These are phyloP conservation scores for Scheffersomyces quercinus DNA, from an alignment of 1,139 yeast genomes.

Conservation along the genomic window DNA sequence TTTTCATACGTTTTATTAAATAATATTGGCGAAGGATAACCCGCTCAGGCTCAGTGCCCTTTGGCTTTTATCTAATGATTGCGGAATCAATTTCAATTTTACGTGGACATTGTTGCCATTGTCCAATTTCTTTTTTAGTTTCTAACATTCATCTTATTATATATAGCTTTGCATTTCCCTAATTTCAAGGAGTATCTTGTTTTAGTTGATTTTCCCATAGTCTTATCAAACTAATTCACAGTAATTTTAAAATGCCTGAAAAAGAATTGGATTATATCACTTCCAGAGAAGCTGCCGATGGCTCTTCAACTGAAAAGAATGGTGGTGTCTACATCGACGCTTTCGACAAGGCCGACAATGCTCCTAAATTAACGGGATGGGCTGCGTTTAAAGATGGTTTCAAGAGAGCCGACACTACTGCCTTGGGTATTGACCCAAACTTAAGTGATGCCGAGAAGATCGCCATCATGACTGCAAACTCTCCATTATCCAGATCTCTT, in stretches of 20 bases:
- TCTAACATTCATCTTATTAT: too few relatives aligned
- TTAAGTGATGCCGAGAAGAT: constrained; percentile 68
- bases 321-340: constrained; percentile 48
- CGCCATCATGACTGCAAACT: constrained; percentile 63
- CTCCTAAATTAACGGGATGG: constrained; percentile 36
- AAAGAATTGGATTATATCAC: constrained; percentile 46
- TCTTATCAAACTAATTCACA: too few relatives aligned
- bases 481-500: constrained; percentile 67
- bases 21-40: too few relatives aligned
- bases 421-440: constrained; percentile 64
- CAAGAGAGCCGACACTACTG: constrained; percentile 50
- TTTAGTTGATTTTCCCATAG: neutral
- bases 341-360: constrained; percentile 30
- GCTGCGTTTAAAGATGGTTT: constrained; percentile 54
- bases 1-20: too few relatives aligned
- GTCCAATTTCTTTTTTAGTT: too few relatives aligned
- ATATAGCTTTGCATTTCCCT: neutral
- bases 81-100: too few relatives aligned
- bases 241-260: constrained; percentile 30
- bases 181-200: neutral
- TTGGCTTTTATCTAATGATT: too few relatives aligned
- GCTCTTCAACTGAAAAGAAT: constrained; percentile 37
- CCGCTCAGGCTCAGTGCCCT: too few relatives aligned
- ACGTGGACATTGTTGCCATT: too few relatives aligned
- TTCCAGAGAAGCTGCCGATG: constrained; percentile 38